These are phyloP conservation scores for Ustanciosporium gigantosporum DNA, from an alignment of 1,284 basidiomycete genomes.

Conservation along the genomic window DNA sequence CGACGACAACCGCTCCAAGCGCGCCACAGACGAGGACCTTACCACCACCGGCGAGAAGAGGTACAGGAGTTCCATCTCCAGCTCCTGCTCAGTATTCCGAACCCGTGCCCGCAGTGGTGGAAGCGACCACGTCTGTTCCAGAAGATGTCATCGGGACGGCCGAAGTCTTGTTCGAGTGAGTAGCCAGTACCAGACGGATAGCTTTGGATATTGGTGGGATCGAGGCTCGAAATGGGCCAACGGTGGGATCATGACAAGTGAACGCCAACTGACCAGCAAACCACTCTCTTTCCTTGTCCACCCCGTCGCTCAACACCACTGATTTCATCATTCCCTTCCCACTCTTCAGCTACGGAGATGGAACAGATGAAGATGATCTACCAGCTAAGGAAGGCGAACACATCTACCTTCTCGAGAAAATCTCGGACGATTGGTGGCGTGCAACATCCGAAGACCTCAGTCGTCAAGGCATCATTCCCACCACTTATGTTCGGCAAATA, in stretches of 20 bases:
- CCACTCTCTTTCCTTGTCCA: too few species aligned
- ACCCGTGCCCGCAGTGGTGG: neutral
- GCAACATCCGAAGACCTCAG: slow-evolving; percentile 2
- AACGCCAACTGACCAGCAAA: neutral
- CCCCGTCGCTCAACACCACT: too few species aligned
- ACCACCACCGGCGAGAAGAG: neutral
- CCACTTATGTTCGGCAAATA: slow-evolving; percentile 33
- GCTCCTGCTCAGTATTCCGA: neutral
- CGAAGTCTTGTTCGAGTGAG: slow-evolving; percentile 23
- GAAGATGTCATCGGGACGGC: slow-evolving; percentile 13
- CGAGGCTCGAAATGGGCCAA: too few species aligned
- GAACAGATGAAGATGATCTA: slow-evolving; percentile 44
- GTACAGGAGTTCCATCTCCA: neutral
- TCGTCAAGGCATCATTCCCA: slow-evolving; percentile 47
- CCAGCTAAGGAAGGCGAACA: slow-evolving; percentile 31
- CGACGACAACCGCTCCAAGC: too few species aligned
- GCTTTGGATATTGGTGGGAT: too few species aligned
- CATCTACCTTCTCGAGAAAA: slow-evolving; percentile 39
- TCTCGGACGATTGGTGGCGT: slow-evolving; percentile 55
- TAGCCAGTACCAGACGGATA: too few species aligned
- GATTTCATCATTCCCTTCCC: neutral
- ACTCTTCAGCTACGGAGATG: slow-evolving; percentile 35
- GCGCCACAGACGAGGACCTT: neutral
- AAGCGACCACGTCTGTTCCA: neutral
- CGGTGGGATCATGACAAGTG: too few species aligned